Percentiles rank a stretch among this genome's conserved stretches.
Conservation (phyloP, 495 filamentous ascomycete genomes). For the Aspergillus biplanus region DNA sequence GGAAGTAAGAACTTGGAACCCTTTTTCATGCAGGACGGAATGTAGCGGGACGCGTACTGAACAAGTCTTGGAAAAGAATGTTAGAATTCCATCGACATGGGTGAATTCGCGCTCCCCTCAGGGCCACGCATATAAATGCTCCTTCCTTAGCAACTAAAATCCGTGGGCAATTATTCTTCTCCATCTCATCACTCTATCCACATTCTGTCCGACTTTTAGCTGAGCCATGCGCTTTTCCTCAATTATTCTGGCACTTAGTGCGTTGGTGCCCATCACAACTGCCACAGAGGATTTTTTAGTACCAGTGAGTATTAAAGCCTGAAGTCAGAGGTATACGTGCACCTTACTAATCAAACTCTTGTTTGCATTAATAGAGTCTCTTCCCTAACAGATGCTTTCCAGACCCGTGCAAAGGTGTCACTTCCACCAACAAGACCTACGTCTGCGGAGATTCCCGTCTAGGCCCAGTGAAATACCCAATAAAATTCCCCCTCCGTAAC, state of each 20-base stretch:
- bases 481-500: constrained; percentile 39
- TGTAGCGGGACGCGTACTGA: background rate
- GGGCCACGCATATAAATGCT: too few species aligned
- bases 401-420: constrained; percentile 45
- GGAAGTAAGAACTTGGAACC: too few species aligned
- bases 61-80: too few species aligned
- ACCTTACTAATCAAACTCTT: background rate
- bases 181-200: background rate
- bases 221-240: background rate
- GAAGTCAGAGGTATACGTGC: too few species aligned
- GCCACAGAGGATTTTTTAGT: too few species aligned
- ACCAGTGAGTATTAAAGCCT: too few species aligned
- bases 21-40: background rate
- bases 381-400: constrained; percentile 20
- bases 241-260: background rate
- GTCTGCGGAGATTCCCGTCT: constrained; percentile 58
- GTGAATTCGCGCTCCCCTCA: too few species aligned
- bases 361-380: constrained; percentile 3
- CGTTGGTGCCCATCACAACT: background rate
- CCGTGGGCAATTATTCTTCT: too few species aligned
- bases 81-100: too few species aligned
- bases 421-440: constrained; percentile 38
- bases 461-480: constrained; percentile 49
- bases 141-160: too few species aligned
- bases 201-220: background rate